Percentiles rank a stretch among this genome's conserved stretches.
Evolutionary conservation across 73 alveolate species (phyloP).

Genomic region (Effrenium voratum): DNA sequence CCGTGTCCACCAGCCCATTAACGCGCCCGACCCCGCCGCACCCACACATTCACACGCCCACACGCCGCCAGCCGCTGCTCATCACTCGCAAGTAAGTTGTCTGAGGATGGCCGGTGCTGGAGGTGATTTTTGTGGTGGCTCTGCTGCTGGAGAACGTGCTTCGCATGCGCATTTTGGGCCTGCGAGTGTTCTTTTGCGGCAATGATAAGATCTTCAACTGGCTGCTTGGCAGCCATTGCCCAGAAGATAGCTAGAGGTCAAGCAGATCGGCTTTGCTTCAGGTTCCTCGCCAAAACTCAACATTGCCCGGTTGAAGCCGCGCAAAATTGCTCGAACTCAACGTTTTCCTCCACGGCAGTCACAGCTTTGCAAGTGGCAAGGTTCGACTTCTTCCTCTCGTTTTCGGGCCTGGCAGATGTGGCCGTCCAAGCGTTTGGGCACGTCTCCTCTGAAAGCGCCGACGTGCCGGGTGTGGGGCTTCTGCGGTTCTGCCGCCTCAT

Average conservation of each 20-base stretch:
- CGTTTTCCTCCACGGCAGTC: too few relatives aligned
- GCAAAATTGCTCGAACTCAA: too few relatives aligned
- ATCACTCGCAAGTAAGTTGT: background rate
- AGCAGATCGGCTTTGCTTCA: too few relatives aligned
- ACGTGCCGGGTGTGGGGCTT: slow-evolving; percentile 34
- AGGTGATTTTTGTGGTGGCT: slow-evolving; percentile 28
- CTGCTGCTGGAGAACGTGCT: slow-evolving; percentile 42
- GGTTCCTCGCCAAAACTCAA: too few relatives aligned
- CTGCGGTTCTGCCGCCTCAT: slow-evolving; percentile 91
- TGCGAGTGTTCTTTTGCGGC: slow-evolving; percentile 75
- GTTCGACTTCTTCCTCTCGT: slow-evolving; percentile 67
- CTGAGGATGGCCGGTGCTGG: slow-evolving; percentile 65
- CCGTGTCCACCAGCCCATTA: background rate
- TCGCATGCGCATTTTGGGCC: slow-evolving; percentile 35
- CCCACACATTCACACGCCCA: background rate
- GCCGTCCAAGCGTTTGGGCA: background rate
- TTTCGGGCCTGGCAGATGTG: slow-evolving; percentile 74
- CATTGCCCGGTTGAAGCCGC: too few relatives aligned
- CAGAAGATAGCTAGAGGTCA: too few relatives aligned
- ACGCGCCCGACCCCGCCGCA: background rate
- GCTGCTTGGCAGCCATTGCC: background rate
- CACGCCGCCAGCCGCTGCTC: background rate
- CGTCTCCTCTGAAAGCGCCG: background rate
- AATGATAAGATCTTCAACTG: slow-evolving; percentile 80
- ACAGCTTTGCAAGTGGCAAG: background rate